Conservation (phyloP, 345 rosid species). For the Eutrema japonicum region DNA sequence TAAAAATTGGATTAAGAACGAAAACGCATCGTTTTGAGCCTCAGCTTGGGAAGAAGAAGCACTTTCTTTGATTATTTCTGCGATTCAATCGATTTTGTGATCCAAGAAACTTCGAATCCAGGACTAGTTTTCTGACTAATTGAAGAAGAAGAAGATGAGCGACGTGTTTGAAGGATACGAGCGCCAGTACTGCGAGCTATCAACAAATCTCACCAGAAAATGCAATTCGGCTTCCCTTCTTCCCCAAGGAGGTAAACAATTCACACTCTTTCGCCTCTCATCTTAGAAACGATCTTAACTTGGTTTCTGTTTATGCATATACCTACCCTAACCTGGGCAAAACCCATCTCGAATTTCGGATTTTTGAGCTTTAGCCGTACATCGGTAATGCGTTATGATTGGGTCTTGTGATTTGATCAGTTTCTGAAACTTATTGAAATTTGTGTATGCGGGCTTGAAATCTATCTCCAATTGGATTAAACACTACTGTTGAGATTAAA, state of each 20-base stretch:
- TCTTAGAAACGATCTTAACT: neutral
- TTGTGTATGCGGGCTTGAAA: neutral
- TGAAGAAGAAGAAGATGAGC: slow-evolving; percentile 57
- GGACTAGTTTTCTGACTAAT: neutral
- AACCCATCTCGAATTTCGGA: neutral
- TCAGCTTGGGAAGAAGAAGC: neutral
- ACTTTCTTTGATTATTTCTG: neutral
- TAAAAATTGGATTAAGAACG: neutral
- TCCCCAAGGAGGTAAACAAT: slow-evolving; percentile 52
- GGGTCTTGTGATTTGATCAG: neutral
- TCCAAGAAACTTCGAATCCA: neutral
- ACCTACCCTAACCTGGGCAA: neutral
- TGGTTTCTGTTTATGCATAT: neutral
- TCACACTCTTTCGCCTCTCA: neutral
- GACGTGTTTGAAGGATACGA: slow-evolving; percentile 85
- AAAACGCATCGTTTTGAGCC: slow-evolving; percentile 24
- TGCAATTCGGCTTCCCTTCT: slow-evolving; percentile 64
- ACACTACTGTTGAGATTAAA: neutral
- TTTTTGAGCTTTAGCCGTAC: neutral
- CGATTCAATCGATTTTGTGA: neutral
- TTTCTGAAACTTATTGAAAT: neutral
- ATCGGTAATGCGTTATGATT: neutral
- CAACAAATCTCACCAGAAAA: slow-evolving; percentile 70
- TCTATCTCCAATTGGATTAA: neutral
- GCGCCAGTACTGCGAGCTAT: slow-evolving; percentile 88